Evolutionary conservation across 371 early-diverging fungal genomes (phyloP), one percentile per base, ranked within the genome.

Genomic region (Rhizomucor pusillus): DNA sequence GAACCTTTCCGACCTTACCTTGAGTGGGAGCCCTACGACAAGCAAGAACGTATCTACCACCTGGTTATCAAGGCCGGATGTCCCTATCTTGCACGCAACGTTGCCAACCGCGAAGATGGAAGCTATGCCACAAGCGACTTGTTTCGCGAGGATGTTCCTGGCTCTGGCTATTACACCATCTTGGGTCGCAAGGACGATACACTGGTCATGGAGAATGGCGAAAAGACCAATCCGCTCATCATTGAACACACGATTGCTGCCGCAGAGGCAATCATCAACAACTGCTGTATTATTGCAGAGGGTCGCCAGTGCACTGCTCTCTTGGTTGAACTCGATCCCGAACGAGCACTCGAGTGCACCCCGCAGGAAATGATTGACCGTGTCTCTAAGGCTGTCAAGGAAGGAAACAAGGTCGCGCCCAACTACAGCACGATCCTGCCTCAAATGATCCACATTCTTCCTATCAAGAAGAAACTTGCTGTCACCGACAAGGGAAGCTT

Each of bases 361-460:
- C 65, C 66, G 0, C 59, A 60, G 16, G 64, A 69, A 24, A 67
- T 68, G 25, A 51, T 63, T 11, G 41, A 24, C 0, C 1, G 43
- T 46, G 66, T 69, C 2, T 46, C 58, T 16, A 54, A 50, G 22
- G 66, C 65, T 33, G 65, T 75, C 19, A 44, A 62, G 5, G 20
- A 56, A 12, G 70, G 65, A 14, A 79, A 79, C 49, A 51, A 48
- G 18, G 44, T 43, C 23, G 63, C 62, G 18, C 75, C 75, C 2
- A 54, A 37, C 3, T 70, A 76, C 36, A 69, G 69, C 29, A 55
- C 43, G 0, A 55, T 79, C 10, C 14, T 72, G 1, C 63, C 59
- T 1, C 66, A 73, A 44, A 67, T 79, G 72, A 58, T 76, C 1
- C 56, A 70, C 14, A 63, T 76, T 9, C 47, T 79, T 1, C 74